phyloP scores from a whole-genome alignment of 768 basidiomycete genomes.

The Mycena rosella region DNA sequence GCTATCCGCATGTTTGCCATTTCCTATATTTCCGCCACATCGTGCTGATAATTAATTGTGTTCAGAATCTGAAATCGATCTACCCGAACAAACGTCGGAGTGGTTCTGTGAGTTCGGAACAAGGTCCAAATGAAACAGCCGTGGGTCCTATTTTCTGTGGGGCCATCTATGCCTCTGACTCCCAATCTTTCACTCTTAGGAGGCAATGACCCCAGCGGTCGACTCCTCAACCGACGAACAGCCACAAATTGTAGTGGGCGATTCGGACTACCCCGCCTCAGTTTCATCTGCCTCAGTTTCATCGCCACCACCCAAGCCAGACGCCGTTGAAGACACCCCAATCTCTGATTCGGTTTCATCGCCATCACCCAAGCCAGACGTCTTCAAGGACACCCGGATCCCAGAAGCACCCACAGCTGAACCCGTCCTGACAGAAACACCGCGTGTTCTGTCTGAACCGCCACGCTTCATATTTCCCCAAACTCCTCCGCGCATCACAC shows the following conservation, averaged over 20 bases:
- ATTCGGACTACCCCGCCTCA: too few species aligned
- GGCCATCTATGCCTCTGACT: background rate
- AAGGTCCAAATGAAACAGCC: slow-evolving; percentile 18
- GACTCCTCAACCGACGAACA: background rate
- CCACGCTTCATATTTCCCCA: slow-evolving; percentile 28
- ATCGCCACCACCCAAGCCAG: background rate
- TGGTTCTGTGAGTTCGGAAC: slow-evolving; percentile 48
- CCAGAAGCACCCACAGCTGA: background rate
- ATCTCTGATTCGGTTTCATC: slow-evolving; percentile 3
- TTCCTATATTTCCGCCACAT: slow-evolving; percentile 15
- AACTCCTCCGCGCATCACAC: slow-evolving; percentile 24
- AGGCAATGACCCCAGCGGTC: background rate
- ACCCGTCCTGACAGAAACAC: background rate
- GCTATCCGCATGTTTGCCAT: slow-evolving; percentile 57
- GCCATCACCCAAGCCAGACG: background rate
- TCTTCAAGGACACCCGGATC: background rate
- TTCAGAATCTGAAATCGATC: slow-evolving; percentile 61
- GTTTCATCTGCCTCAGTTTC: slow-evolving; percentile 1
- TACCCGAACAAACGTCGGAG: slow-evolving; percentile 58
- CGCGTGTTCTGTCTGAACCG: background rate
- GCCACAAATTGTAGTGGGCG: background rate
- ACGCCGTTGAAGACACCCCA: background rate
- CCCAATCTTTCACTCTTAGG: background rate
- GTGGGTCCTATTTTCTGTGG: background rate
- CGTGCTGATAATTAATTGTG: background rate